Percentiles rank a stretch among this genome's conserved stretches.
Evolutionary conservation across 129 eudicot genomes (phyloP).

Genomic region (Flaveria ramosissima): DNA sequence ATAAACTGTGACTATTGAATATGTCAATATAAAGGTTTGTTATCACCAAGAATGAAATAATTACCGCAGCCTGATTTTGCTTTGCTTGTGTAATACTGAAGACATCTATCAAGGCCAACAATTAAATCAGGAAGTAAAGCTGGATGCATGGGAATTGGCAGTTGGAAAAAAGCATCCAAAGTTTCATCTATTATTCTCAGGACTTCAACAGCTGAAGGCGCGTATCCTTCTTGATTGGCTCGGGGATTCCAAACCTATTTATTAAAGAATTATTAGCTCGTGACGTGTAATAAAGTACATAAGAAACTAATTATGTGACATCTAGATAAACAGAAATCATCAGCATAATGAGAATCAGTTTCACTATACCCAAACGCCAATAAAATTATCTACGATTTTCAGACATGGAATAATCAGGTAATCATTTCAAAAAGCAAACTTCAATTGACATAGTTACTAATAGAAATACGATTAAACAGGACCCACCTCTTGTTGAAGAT

Average conservation of each 20-base stretch:
- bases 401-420: neutral
- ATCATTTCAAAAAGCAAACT: neutral
- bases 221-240: constrained; percentile 84
- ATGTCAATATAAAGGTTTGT: neutral
- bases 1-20: neutral
- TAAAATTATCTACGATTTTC: neutral
- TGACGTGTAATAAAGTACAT: neutral
- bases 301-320: constrained; percentile 4
- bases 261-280: neutral
- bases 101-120: constrained; percentile 89
- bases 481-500: constrained; percentile 93
- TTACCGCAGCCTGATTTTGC: constrained; percentile 95
- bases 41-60: constrained; percentile 11
- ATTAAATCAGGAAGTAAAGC: constrained; percentile 87
- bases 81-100: constrained; percentile 77
- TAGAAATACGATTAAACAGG: neutral
- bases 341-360: neutral
- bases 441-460: neutral
- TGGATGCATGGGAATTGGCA: constrained; percentile 96
- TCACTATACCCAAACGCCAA: neutral
- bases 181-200: constrained; percentile 79
- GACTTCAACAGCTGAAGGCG: constrained; percentile 92
- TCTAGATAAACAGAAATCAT: too few relatives aligned
- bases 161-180: constrained; percentile 85
- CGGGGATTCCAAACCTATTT: constrained; percentile 84